Evolutionary conservation across 306 rosid species (phyloP).

Genomic region (Castanea mollissima): DNA sequence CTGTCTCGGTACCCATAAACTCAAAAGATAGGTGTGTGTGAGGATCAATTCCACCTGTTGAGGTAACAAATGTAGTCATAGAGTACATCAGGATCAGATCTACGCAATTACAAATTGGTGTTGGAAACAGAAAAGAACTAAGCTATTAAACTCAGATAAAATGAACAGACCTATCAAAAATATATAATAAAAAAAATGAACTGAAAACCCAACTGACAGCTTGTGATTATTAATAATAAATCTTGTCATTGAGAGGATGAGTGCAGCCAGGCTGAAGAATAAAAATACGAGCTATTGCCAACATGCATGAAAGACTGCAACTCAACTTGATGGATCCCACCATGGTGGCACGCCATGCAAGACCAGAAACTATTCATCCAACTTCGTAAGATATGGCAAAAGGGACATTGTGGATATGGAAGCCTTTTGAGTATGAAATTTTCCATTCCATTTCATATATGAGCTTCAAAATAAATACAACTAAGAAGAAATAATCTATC

Average conservation of each 20-base stretch:
- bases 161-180: not conserved
- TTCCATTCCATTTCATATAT: not conserved
- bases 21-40: conserved; percentile 81
- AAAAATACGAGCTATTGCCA: not conserved
- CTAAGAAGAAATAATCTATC: not conserved
- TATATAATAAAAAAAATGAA: no score
- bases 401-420: conserved; percentile 1
- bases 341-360: not conserved
- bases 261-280: not conserved
- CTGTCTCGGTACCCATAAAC: conserved; percentile 65
- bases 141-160: not conserved
- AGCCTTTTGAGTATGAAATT: not conserved
- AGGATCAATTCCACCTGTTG: conserved; percentile 96
- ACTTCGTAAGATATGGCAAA: conserved; percentile 4
- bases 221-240: not conserved
- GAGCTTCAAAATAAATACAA: not conserved
- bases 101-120: not conserved
- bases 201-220: not conserved
- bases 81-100: conserved; percentile 9
- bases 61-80: conserved; percentile 20
- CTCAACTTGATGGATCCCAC: not conserved
- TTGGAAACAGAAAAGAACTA: not conserved
- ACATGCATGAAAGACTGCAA: not conserved
- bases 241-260: not conserved
- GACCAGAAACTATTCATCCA: not conserved